Percentiles rank a stretch among this genome's conserved stretches.
Evolutionary conservation across 1,284 basidiomycete genomes (phyloP).

Genomic region (Mycosarcoma mackinlayi): DNA sequence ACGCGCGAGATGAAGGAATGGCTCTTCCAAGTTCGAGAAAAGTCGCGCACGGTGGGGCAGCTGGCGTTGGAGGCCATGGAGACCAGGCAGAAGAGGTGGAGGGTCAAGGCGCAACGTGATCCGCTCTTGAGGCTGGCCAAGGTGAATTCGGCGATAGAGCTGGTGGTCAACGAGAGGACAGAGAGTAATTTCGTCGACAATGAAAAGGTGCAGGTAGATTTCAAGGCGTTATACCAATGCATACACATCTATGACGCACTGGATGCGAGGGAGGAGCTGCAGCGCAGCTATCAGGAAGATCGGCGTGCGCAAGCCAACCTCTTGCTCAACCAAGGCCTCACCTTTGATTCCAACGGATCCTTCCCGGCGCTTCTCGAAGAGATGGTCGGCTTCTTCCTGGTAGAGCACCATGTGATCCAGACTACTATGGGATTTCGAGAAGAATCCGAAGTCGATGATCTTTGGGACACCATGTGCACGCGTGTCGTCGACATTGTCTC

Average conservation of each 20-base stretch:
- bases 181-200: constrained; percentile 94
- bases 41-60: constrained; percentile 84
- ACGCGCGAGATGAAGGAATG: constrained; percentile 96
- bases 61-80: constrained; percentile 93
- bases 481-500: constrained; percentile 83
- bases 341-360: constrained; percentile 63
- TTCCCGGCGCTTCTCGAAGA: constrained; percentile 74
- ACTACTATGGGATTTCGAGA: constrained; percentile 85
- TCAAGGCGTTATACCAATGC: constrained; percentile 93
- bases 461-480: constrained; percentile 90
- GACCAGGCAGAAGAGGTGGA: constrained; percentile 84
- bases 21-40: constrained; percentile 93
- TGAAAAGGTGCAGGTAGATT: constrained; percentile 87
- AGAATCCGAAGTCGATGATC: constrained; percentile 88
- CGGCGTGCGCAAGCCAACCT: constrained; percentile 92
- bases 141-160: constrained; percentile 93
- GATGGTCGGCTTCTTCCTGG: constrained; percentile 98
- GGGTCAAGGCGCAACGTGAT: constrained; percentile 67
- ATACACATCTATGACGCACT: constrained; percentile 96
- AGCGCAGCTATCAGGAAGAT: constrained; percentile 92
- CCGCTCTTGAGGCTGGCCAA: constrained; percentile 75
- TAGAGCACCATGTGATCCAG: constrained; percentile 90
- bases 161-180: constrained; percentile 90
- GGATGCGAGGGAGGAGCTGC: constrained; percentile 87
- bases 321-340: constrained; percentile 78